These are phyloP conservation scores for Graphiopsis chlorocephala DNA, from an alignment of 2,329 filamentous ascomycete species.

Conservation along the genomic window DNA sequence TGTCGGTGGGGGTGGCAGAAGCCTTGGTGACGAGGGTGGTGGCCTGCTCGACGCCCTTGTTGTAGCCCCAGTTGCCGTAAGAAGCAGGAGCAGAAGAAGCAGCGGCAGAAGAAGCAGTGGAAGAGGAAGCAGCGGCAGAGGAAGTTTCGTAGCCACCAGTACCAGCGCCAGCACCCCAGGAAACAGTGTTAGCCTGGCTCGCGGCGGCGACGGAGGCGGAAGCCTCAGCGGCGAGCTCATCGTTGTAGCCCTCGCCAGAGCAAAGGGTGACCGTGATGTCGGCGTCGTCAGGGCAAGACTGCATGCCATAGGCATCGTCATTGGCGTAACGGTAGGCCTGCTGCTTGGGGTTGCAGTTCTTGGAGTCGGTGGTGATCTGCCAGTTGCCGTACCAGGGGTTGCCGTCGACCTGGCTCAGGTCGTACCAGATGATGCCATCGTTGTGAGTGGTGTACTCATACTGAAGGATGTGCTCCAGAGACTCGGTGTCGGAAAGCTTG, in stretches of 20 bases:
- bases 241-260: slow-evolving; percentile 29
- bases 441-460: slow-evolving; percentile 40
- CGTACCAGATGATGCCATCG: slow-evolving; percentile 39
- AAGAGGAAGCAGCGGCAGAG: background rate
- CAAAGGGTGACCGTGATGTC: slow-evolving; percentile 38
- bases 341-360: slow-evolving; percentile 32
- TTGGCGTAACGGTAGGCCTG: slow-evolving; percentile 38
- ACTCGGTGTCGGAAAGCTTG: slow-evolving; percentile 36
- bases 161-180: slow-evolving; percentile 8
- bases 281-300: slow-evolving; percentile 32
- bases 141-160: background rate
- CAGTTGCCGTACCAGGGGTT: slow-evolving; percentile 39
- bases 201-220: slow-evolving; percentile 27
- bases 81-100: background rate
- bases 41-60: slow-evolving; percentile 5
- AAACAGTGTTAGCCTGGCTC: slow-evolving; percentile 24
- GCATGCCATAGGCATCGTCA: slow-evolving; percentile 40
- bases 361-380: slow-evolving; percentile 33
- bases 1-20: slow-evolving; percentile 3
- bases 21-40: slow-evolving; percentile 14
- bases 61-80: background rate
- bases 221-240: slow-evolving; percentile 17
- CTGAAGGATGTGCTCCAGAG: slow-evolving; percentile 33
- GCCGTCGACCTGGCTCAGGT: slow-evolving; percentile 38
- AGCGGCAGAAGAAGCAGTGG: background rate